These are phyloP conservation scores for Rhododendron vialii DNA, from an alignment of 148 eudicot genomes.

Conservation along the genomic window DNA sequence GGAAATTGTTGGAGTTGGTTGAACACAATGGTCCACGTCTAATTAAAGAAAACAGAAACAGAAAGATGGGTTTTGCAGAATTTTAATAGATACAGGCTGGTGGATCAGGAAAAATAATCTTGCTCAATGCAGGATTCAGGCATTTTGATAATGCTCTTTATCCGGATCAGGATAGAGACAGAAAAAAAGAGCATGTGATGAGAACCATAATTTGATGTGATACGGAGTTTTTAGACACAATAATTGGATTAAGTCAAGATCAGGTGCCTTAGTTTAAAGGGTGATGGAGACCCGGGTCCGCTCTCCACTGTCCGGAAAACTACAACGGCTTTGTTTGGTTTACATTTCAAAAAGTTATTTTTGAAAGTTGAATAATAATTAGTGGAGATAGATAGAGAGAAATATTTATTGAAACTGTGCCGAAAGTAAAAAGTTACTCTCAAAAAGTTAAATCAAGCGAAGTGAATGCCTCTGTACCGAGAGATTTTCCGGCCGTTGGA, in stretches of 20 bases:
- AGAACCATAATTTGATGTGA: background rate
- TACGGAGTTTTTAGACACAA: background rate
- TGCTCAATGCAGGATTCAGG: background rate
- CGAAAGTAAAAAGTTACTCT: too few species aligned
- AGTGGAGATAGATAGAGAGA: too few species aligned
- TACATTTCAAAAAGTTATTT: too few species aligned
- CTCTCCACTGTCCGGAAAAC: too few species aligned
- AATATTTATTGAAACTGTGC: too few species aligned
- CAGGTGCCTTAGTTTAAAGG: background rate
- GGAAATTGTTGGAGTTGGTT: background rate
- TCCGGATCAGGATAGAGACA: background rate
- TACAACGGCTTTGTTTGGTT: too few species aligned
- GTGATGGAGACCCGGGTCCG: background rate
- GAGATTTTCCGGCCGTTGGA: too few species aligned
- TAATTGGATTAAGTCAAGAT: conserved; percentile 3
- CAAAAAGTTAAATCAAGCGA: too few species aligned
- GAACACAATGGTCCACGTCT: background rate
- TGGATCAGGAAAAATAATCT: background rate
- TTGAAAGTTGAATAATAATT: too few species aligned
- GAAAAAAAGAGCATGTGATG: background rate
- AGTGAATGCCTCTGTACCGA: too few species aligned
- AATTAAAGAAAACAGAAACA: background rate
- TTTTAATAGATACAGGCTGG: conserved; percentile 1
- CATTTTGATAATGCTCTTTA: background rate
- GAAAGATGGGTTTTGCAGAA: background rate